Percentiles rank a stretch among this genome's conserved stretches.
phyloP scores from a whole-genome alignment of 2,329 filamentous ascomycete genomes.

The Xylaria sp. region DNA sequence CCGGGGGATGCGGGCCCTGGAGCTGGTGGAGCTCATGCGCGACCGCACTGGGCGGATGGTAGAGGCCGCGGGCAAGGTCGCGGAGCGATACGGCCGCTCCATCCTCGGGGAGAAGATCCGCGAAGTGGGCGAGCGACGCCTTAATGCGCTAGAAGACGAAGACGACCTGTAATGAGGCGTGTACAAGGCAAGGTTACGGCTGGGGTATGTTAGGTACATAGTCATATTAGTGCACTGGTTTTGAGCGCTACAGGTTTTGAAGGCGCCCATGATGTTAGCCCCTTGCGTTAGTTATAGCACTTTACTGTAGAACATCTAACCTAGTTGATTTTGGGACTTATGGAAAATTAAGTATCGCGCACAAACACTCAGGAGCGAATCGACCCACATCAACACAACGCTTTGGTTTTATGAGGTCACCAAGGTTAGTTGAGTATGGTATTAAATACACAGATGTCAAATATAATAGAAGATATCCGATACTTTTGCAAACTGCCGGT shows the following conservation, averaged over 20 bases:
- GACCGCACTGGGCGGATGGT: constrained; percentile 90
- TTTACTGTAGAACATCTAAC: too few relatives aligned
- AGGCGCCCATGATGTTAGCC: constrained; percentile 2
- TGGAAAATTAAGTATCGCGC: neutral
- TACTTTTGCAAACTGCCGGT: neutral
- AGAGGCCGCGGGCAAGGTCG: constrained; percentile 90
- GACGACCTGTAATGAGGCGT: constrained; percentile 32
- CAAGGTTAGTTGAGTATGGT: neutral
- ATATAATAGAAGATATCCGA: neutral
- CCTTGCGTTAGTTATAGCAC: too few relatives aligned
- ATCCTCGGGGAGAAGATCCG: constrained; percentile 91
- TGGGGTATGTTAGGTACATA: neutral
- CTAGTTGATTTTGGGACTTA: neutral
- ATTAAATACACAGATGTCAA: neutral
- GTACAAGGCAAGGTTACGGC: constrained; percentile 12
- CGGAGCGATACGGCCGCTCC: constrained; percentile 81
- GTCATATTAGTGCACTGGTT: constrained; percentile 3
- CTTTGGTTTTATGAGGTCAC: neutral
- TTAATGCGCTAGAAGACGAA: constrained; percentile 56
- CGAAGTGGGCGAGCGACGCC: constrained; percentile 79
- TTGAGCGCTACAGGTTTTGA: neutral
- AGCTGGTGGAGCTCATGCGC: constrained; percentile 86
- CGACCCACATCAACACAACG: neutral
- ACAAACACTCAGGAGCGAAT: neutral
- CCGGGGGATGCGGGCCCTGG: constrained; percentile 91